These are phyloP conservation scores for Iris macrosiphon DNA, from an alignment of 106 monocot species.

Conservation along the genomic window DNA sequence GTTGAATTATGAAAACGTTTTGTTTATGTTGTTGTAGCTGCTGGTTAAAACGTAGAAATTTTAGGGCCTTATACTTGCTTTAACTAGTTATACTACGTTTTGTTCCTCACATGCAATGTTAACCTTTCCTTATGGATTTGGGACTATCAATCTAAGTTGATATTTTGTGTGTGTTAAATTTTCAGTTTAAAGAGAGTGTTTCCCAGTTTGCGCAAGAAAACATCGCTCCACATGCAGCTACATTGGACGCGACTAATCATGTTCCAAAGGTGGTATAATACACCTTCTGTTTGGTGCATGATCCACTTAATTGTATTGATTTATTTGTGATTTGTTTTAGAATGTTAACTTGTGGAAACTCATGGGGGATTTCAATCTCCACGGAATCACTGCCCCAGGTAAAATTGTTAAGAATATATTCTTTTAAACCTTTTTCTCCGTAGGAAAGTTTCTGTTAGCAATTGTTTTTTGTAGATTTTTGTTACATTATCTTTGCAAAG, in stretches of 20 bases:
- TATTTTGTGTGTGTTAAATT: not conserved
- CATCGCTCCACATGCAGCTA: slow-evolving; percentile 89
- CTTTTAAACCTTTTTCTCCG: no score
- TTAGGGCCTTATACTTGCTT: not conserved
- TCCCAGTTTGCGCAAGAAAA: slow-evolving; percentile 78
- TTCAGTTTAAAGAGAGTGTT: slow-evolving; percentile 92
- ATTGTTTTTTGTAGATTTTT: no score
- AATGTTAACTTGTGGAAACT: slow-evolving; percentile 88
- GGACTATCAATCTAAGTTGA: not conserved
- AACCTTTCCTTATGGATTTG: not conserved
- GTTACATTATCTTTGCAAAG: not conserved
- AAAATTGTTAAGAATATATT: slow-evolving; percentile 6
- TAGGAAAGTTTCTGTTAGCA: no score
- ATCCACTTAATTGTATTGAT: not conserved
- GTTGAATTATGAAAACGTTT: no score
- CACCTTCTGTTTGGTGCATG: not conserved
- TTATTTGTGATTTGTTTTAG: slow-evolving; percentile 23
- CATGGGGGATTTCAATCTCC: slow-evolving; percentile 98
- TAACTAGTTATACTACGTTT: not conserved
- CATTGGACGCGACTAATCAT: slow-evolving; percentile 61
- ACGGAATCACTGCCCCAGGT: slow-evolving; percentile 96
- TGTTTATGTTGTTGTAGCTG: no score
- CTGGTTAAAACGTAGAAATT: no score
- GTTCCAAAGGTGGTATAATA: slow-evolving; percentile 64
- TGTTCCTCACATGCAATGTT: not conserved